Base-by-base conservation (phyloP, 257 asterid species). In the Fraxinus anomala region DNA sequence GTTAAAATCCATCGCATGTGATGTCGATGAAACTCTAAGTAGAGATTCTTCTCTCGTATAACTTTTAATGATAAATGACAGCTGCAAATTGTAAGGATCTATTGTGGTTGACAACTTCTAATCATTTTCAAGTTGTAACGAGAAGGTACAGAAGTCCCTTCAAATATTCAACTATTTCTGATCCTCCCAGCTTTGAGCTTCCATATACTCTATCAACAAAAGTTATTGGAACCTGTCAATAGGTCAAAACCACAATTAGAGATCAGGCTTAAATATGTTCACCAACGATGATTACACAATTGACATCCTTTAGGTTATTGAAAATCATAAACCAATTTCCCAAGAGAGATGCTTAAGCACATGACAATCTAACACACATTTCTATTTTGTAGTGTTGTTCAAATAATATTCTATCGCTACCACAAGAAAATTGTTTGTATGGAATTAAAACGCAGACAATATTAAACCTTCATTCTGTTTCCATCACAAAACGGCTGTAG, bases 61-160 rank as follows among this genome's bases (percentile, higher is more conserved):
- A 21, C 31, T 61, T 61, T 61, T 24, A 61, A 61, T 17, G 17
- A 61, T 9, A 61, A 61, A 10, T 19, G 14, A 21, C 31, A 3
- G 30, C 33, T 3, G 34, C 68, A 9, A 61, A 24, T 6, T 23
- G 68, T 59, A 14, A 59, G 5, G 31, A 14, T 59, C 30, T 59
- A 2, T 19, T 28, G 8, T 21, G 28, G 4, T 6, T 4, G 11
- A 56, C 26, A n/a, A 17, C 67, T 59, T 13, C 13, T 3, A n/a
- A 21, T 61, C 16, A 61, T 21, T 24, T 61, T 61, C 68, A 61
- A 61, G 34, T 61, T 0, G 68, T 61, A 23, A 61, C 33, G 14
- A 61, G 68, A 24, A 61, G 68, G 31, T 61, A 61, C 68, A 61
- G 16, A 61, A 61, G 68, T 61, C 68, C 68, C 68, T 61, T 61